Evolutionary conservation across 306 rosid species (phyloP).

Genomic region (Fragaria vesca): DNA sequence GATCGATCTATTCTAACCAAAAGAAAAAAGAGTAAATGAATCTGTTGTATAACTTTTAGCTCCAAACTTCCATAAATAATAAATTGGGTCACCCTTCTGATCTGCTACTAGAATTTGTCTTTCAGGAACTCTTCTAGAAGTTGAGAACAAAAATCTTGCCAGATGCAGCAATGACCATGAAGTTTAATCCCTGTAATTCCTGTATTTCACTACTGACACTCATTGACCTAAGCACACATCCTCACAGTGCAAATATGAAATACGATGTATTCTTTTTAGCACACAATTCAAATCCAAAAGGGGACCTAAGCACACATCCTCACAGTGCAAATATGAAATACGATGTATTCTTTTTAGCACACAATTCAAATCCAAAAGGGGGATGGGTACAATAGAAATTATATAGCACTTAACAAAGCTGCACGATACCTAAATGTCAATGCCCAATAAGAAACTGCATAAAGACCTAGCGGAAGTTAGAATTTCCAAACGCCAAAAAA

Average conservation of each 20-base stretch:
- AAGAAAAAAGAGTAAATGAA: neutral
- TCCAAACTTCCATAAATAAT: neutral
- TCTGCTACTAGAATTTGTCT: neutral
- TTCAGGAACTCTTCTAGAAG: neutral
- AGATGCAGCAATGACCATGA: neutral
- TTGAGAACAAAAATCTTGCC: neutral
- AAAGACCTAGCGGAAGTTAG: neutral
- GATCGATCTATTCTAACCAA: neutral
- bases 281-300: neutral
- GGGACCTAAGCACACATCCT: neutral
- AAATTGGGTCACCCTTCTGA: neutral
- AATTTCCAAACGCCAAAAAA: conserved; percentile 3
- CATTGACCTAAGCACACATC: neutral
- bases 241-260: neutral
- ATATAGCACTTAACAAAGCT: neutral
- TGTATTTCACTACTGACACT: neutral
- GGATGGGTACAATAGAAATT: neutral
- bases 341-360: neutral
- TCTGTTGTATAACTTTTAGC: neutral
- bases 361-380: neutral
- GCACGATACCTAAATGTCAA: conserved; percentile 1
- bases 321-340: neutral
- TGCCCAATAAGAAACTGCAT: neutral
- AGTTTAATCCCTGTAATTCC: neutral
- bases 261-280: neutral